Base-by-base conservation (phyloP, 768 basidiomycete species). In the Chalciporus chontae region DNA sequence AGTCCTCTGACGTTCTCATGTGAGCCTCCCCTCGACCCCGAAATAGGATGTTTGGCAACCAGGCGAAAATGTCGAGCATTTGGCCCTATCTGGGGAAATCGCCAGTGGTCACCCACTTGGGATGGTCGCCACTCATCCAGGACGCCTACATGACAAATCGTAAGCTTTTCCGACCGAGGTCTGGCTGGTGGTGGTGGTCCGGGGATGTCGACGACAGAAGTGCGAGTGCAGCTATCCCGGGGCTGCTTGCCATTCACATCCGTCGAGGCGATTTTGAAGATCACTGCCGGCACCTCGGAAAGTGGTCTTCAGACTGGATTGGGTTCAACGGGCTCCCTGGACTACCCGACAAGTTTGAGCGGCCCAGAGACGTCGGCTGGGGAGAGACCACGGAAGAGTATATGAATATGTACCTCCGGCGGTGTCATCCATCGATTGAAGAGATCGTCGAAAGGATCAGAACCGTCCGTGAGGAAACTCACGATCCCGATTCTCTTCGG, bases 171-270 rank as follows among this genome's bases (percentile, higher is more conserved):
- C 21, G 21, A 21, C 21, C 21, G 21, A 21, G 21, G 21, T 21
- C 21, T 21, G 21, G 21, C 21, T 21, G 21, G 21, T 21, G 21
- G 21, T 21, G 2, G 2, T 21, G 21, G n/a, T n/a, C n/a, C n/a
- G n/a, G n/a, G 21, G 21, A 21, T 21, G 21, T 21, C 21, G 21
- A 21, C 21, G 21, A 21, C 21, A 4, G 4, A 21, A 21, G 21
- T 21, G 4, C 21, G 21, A 21, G 2, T 21, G 21, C 21, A 21
- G 2, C 60, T 5, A 62, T 76, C 26, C 54, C 69, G 0, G 75
- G 77, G 15, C 66, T 79, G 1, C 66, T 81, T 6, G 80, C 73
- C 3, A 56, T 80, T 8, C 80, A 81, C 54, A 61, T 80, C 41
- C 76, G 79, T 1, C 66, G 78, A 21, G 79, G 80, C 10, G 79